phyloP scores from a whole-genome alignment of 1,139 yeast genomes.

The Scheffersomyces cryptocercus region DNA sequence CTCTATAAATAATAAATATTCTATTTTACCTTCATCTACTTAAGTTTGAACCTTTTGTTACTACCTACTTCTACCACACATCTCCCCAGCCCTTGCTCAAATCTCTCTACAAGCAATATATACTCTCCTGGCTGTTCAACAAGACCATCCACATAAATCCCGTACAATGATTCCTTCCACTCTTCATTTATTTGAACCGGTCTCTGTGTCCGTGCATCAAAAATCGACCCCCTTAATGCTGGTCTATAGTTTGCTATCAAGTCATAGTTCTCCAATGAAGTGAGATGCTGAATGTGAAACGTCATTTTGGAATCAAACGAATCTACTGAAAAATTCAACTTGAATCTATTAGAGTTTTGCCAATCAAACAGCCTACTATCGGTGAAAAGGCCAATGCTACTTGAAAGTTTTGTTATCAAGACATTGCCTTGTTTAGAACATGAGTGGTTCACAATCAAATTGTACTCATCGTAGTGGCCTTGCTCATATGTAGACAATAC shows the following conservation, averaged over 20 bases:
- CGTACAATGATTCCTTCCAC: constrained; percentile 47
- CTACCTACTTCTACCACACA: constrained; percentile 41
- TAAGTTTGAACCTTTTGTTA: constrained; percentile 3
- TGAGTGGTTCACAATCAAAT: constrained; percentile 14
- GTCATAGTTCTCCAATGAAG: constrained; percentile 20
- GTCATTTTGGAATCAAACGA: constrained; percentile 23
- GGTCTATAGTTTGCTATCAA: constrained; percentile 35
- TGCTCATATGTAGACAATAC: constrained; percentile 33
- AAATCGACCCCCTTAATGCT: constrained; percentile 45
- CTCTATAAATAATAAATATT: too few species aligned
- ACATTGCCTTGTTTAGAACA: constrained; percentile 6
- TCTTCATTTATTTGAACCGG: constrained; percentile 36
- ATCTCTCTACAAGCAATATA: constrained; percentile 47
- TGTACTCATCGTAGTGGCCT: constrained; percentile 6
- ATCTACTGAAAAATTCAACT: constrained; percentile 25
- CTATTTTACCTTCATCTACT: neutral
- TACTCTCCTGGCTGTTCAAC: constrained; percentile 30
- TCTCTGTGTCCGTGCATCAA: constrained; percentile 25
- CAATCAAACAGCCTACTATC: constrained; percentile 30
- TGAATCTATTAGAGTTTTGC: constrained; percentile 39
- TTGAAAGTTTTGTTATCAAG: constrained; percentile 20
- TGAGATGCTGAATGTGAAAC: constrained; percentile 27
- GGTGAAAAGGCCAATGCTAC: constrained; percentile 38
- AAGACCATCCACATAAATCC: constrained; percentile 40
- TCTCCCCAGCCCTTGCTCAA: constrained; percentile 47